Evolutionary conservation across 805 yeast genomes (phyloP).

Genomic region (Candida manassasensis): DNA sequence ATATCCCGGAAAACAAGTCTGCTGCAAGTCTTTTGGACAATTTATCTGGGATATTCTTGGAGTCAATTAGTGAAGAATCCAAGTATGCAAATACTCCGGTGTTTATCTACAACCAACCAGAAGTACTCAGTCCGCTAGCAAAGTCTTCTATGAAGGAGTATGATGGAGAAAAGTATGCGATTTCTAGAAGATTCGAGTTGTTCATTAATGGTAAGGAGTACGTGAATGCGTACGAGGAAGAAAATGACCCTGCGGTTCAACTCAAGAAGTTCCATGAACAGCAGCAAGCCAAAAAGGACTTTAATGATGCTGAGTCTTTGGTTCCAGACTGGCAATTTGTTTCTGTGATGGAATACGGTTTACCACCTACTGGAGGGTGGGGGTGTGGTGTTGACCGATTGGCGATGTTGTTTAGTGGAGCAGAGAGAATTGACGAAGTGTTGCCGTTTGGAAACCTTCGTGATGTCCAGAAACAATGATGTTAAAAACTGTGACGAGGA

Average conservation of each 20-base stretch:
- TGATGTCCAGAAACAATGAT: conserved; percentile 44
- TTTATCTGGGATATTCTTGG: conserved; percentile 58
- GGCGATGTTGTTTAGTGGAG: conserved; percentile 68
- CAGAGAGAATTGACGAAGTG: conserved; percentile 68
- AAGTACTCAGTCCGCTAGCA: conserved; percentile 80
- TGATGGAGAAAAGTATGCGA: conserved; percentile 26
- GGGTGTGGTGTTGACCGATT: conserved; percentile 92
- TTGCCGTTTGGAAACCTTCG: conserved; percentile 68
- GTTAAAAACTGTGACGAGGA: too few species aligned
- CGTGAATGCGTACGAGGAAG: conserved; percentile 94
- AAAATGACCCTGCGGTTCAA: conserved; percentile 80
- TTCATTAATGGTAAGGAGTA: conserved; percentile 77
- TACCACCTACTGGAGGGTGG: conserved; percentile 99
- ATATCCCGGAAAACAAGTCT: conserved; percentile 37
- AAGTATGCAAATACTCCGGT: conserved; percentile 47
- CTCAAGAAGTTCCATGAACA: conserved; percentile 58
- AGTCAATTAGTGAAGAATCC: conserved; percentile 46
- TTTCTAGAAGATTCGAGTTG: conserved; percentile 77
- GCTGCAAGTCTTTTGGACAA: conserved; percentile 62
- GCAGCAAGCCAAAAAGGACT: conserved; percentile 40
- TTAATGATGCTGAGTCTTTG: conserved; percentile 56
- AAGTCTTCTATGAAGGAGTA: conserved; percentile 47
- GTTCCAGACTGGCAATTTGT: conserved; percentile 72
- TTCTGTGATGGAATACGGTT: conserved; percentile 80
- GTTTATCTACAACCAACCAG: conserved; percentile 78